A percentile compares a stretch with the other conserved stretches of the same genome.
Evolutionary conservation across 306 rosid genomes (phyloP).

Genomic region (Ochetophila trinervis): DNA sequence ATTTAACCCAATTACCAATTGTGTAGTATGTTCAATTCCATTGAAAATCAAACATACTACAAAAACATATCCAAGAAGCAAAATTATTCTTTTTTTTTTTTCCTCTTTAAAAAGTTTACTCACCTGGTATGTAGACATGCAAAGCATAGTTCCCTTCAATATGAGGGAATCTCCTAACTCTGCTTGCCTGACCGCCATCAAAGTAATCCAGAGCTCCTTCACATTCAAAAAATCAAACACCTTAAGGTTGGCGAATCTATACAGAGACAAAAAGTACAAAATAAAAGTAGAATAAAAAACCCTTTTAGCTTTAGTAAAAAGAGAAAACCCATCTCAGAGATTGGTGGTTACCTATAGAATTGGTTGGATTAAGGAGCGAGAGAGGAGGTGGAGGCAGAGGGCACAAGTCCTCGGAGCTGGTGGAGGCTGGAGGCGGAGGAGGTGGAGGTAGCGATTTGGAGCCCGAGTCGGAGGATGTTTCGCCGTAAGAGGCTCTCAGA

Average conservation of each 20-base stretch:
- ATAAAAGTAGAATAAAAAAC: background rate
- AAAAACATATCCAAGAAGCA: background rate
- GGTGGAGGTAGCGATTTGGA: slow-evolving; percentile 34
- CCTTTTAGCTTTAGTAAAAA: too few species aligned
- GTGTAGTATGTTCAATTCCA: too few species aligned
- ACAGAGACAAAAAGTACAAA: background rate
- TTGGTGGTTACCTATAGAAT: slow-evolving; percentile 39
- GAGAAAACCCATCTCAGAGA: background rate
- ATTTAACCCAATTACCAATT: too few species aligned
- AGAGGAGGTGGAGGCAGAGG: slow-evolving; percentile 68
- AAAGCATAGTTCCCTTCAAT: slow-evolving; percentile 78
- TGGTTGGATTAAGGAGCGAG: slow-evolving; percentile 52
- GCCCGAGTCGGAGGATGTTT: slow-evolving; percentile 59
- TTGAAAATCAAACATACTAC: too few species aligned
- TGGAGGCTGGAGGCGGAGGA: slow-evolving; percentile 24
- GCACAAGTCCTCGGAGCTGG: slow-evolving; percentile 4
- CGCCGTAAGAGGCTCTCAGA: slow-evolving; percentile 62
- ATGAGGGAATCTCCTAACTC: slow-evolving; percentile 79
- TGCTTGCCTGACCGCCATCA: slow-evolving; percentile 45
- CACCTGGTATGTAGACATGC: slow-evolving; percentile 84
- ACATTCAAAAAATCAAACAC: slow-evolving; percentile 33
- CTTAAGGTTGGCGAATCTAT: slow-evolving; percentile 13
- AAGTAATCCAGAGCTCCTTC: slow-evolving; percentile 41
- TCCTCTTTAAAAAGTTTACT: background rate
- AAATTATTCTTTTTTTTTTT: too few species aligned